Evolutionary conservation across 225 moss, liverwort and hornwort genomes (phyloP).

Genomic region (Antitrichia curtipendula): DNA sequence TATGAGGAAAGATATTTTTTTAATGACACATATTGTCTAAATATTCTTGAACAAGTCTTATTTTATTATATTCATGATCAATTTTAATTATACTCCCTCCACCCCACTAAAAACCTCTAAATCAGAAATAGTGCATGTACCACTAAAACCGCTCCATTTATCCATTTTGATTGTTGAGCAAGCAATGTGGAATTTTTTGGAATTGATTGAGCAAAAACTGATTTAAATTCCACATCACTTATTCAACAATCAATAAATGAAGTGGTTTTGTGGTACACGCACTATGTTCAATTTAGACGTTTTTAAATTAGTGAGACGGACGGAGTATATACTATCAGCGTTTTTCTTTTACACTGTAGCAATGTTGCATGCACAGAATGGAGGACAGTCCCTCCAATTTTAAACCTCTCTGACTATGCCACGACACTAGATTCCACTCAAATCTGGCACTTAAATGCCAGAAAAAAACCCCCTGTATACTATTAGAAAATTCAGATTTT

Average conservation of each 20-base stretch:
- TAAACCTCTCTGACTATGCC: too few relatives aligned
- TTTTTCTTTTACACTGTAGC: too few relatives aligned
- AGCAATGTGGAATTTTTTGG: too few relatives aligned
- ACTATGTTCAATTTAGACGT: not conserved
- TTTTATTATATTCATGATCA: not conserved
- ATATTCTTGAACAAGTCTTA: not conserved
- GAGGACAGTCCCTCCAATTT: too few relatives aligned
- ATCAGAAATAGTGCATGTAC: not conserved
- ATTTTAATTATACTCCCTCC: too few relatives aligned
- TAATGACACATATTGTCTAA: not conserved
- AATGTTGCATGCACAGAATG: too few relatives aligned
- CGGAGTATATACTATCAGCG: too few relatives aligned
- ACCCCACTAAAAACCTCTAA: not conserved
- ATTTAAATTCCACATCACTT: not conserved
- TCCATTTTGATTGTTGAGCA: not conserved
- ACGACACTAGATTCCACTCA: too few relatives aligned
- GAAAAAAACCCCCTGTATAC: too few relatives aligned
- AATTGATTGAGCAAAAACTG: not conserved
- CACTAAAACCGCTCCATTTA: not conserved
- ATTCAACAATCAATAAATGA: not conserved
- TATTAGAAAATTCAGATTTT: too few relatives aligned
- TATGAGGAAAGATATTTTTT: not conserved
- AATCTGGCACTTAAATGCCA: too few relatives aligned
- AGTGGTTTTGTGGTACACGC: rapidly evolving
- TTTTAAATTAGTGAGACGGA: too few relatives aligned